Percentiles rank a stretch among this genome's conserved stretches.
These are phyloP conservation scores for Oldenlandia corymbosa DNA, from an alignment of 257 asterid species.

Conservation along the genomic window DNA sequence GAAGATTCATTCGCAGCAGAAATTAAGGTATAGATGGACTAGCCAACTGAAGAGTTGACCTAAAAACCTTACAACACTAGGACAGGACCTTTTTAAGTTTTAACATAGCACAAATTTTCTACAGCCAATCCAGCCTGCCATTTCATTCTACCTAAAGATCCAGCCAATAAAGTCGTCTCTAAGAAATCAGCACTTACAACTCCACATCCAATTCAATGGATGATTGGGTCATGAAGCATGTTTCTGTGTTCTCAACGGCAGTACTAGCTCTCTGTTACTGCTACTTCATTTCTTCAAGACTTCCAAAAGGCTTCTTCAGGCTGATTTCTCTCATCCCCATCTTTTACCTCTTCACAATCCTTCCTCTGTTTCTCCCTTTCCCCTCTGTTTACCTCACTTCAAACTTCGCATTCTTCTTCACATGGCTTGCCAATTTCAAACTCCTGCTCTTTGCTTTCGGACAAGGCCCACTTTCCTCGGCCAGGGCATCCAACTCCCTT, in stretches of 20 bases:
- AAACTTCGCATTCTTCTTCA: slow-evolving; percentile 35
- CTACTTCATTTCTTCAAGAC: slow-evolving; percentile 29
- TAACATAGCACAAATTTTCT: no score
- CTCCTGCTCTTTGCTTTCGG: slow-evolving; percentile 56
- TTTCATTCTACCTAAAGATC: no score
- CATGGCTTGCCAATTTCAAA: slow-evolving; percentile 59
- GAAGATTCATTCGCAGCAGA: no score
- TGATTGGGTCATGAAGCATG: slow-evolving; percentile 37
- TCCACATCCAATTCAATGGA: no score
- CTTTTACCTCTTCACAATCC: slow-evolving; percentile 29
- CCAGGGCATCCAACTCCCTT: slow-evolving; percentile 25
- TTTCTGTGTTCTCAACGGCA: slow-evolving; percentile 16
- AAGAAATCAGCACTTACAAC: no score
- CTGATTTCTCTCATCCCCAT: slow-evolving; percentile 43
- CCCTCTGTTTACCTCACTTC: slow-evolving; percentile 38
- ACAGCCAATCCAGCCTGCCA: no score
- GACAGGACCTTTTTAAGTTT: no score
- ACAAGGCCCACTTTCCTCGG: slow-evolving; percentile 40
- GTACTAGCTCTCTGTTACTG: slow-evolving; percentile 31
- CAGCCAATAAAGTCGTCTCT: no score
- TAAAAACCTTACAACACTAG: no score
- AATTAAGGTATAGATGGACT: no score
- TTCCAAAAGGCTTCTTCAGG: slow-evolving; percentile 39
- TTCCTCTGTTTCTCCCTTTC: slow-evolving; percentile 26
- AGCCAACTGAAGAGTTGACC: no score